phyloP scores from a whole-genome alignment of 345 rosid species.

The Viola odorata region DNA sequence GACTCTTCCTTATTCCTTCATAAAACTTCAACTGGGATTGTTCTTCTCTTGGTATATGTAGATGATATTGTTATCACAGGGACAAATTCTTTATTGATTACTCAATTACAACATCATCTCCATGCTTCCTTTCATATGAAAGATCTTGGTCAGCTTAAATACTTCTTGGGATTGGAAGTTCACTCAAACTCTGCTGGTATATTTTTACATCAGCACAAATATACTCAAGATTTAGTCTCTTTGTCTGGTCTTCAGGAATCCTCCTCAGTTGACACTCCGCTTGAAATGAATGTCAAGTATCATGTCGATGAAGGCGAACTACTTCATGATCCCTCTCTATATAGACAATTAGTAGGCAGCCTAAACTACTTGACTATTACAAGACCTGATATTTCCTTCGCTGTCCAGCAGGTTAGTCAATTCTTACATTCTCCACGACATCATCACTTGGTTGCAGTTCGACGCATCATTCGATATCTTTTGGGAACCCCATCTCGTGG shows the following conservation, averaged over 20 bases:
- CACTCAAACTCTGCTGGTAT: no score
- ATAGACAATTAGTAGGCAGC: neutral
- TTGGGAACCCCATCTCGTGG: no score
- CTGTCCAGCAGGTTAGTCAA: no score
- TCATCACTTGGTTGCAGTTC: no score
- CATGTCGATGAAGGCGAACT: neutral
- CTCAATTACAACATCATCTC: neutral
- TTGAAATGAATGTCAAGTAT: neutral
- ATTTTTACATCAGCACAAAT: neutral
- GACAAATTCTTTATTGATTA: neutral
- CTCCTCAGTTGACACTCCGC: neutral
- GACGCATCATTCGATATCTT: no score
- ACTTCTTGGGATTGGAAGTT: no score
- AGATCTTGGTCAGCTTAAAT: neutral
- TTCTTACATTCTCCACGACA: no score
- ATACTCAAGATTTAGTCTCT: neutral
- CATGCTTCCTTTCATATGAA: neutral
- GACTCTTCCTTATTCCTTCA: neutral
- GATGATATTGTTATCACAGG: neutral
- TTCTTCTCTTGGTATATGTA: neutral
- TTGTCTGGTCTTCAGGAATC: neutral
- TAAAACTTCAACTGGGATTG: neutral
- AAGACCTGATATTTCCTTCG: no score
- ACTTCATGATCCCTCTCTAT: neutral
- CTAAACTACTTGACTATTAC: conserved; percentile 6